These are phyloP conservation scores for Yamadazyma epiphylla DNA, from an alignment of 1,139 yeast species.

Conservation along the genomic window DNA sequence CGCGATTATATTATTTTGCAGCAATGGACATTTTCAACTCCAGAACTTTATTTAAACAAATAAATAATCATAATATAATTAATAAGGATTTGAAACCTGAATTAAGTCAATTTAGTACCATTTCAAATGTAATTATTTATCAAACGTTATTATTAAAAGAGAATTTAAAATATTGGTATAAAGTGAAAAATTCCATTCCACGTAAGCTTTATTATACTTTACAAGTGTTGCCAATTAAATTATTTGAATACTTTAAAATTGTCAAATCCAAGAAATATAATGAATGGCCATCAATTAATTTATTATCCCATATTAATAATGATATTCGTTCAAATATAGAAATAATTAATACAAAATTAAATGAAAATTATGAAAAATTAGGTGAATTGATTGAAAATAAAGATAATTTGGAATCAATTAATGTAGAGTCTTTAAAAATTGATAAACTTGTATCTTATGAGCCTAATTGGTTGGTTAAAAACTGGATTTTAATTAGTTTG, in stretches of 20 bases:
- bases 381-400: slow-evolving; percentile 19
- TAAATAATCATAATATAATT: slow-evolving; percentile 10
- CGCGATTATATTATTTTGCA: neutral
- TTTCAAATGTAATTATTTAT: slow-evolving; percentile 33
- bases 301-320: slow-evolving; percentile 17
- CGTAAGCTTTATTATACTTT: slow-evolving; percentile 29
- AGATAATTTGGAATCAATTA: slow-evolving; percentile 7
- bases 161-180: slow-evolving; percentile 36
- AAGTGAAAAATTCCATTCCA: slow-evolving; percentile 20
- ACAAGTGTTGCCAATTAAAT: slow-evolving; percentile 29
- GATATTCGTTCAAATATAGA: slow-evolving; percentile 21
- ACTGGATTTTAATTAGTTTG: slow-evolving; percentile 61
- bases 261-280: neutral
- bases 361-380: slow-evolving; percentile 17
- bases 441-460: slow-evolving; percentile 18
- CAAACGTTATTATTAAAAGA: slow-evolving; percentile 32
- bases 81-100: slow-evolving; percentile 15
- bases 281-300: slow-evolving; percentile 4
- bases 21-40: slow-evolving; percentile 8
- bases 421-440: slow-evolving; percentile 6
- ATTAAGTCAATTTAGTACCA: slow-evolving; percentile 22
- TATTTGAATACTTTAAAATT: slow-evolving; percentile 13
- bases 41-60: slow-evolving; percentile 8
- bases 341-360: slow-evolving; percentile 17
- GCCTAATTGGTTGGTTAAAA: slow-evolving; percentile 52